Evolutionary conservation across 2,329 filamentous ascomycete species (phyloP).

Genomic region (Pyrenophora graminea): DNA sequence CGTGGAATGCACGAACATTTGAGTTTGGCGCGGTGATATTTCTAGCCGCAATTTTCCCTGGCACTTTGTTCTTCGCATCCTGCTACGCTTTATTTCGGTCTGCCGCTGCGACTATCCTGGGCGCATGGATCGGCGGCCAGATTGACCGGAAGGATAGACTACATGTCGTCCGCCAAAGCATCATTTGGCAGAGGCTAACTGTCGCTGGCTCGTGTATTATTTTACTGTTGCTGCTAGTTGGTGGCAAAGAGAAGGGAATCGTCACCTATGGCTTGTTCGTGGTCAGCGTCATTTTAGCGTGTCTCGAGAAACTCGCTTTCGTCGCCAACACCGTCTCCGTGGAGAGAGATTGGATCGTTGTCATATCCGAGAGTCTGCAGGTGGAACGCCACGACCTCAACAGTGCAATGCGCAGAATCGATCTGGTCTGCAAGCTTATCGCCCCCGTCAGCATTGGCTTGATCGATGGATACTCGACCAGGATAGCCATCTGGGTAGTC

Average conservation of each 20-base stretch:
- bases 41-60: constrained; percentile 51
- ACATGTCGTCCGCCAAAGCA: constrained; percentile 46
- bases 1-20: constrained; percentile 56
- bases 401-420: constrained; percentile 63
- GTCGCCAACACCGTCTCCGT: constrained; percentile 70
- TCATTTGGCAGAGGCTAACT: constrained; percentile 44
- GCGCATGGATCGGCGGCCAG: constrained; percentile 61
- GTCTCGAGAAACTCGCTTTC: constrained; percentile 69
- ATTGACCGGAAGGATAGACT: constrained; percentile 60
- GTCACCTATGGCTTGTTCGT: constrained; percentile 37
- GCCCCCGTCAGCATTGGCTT: constrained; percentile 59
- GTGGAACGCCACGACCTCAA: constrained; percentile 53
- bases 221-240: constrained; percentile 24
- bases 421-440: constrained; percentile 62
- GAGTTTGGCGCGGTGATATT: constrained; percentile 58
- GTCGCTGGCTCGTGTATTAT: constrained; percentile 41
- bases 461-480: constrained; percentile 55
- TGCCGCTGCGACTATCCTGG: constrained; percentile 61
- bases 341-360: constrained; percentile 71
- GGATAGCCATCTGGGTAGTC: constrained; percentile 55
- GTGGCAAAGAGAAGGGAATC: constrained; percentile 10
- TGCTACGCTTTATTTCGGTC: constrained; percentile 69
- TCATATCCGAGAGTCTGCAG: constrained; percentile 50
- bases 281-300: constrained; percentile 60
- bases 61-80: constrained; percentile 67